A percentile compares a stretch with the other conserved stretches of the same genome.
These are phyloP conservation scores for Arthrobotrys conoides DNA, from an alignment of 2,329 filamentous ascomycete genomes.

Conservation along the genomic window DNA sequence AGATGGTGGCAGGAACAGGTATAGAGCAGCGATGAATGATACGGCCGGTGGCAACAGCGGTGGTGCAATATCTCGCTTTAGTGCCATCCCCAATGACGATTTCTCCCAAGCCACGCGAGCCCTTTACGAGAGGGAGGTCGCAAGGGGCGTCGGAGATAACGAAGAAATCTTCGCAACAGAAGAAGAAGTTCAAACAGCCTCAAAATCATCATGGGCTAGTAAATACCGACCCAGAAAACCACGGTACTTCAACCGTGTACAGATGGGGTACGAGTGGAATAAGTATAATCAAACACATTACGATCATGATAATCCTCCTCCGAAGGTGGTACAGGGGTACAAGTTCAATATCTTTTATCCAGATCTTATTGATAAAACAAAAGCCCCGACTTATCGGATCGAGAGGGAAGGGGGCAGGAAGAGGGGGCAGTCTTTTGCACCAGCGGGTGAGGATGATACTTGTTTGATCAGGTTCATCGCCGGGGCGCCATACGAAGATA, in stretches of 20 bases:
- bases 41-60: conserved; percentile 55
- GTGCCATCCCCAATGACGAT: conserved; percentile 79
- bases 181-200: conserved; percentile 77
- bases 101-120: conserved; percentile 89
- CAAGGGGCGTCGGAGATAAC: conserved; percentile 89
- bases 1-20: conserved; percentile 65
- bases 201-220: conserved; percentile 82
- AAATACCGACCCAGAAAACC: conserved; percentile 93
- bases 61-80: conserved; percentile 74
- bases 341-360: conserved; percentile 99
- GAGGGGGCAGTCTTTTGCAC: conserved; percentile 90
- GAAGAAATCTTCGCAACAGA: conserved; percentile 96
- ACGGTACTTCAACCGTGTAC: conserved; percentile 95
- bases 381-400: conserved; percentile 95
- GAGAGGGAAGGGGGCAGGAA: conserved; percentile 91
- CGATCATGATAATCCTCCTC: conserved; percentile 96
- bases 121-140: conserved; percentile 91
- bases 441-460: conserved; percentile 95
- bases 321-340: conserved; percentile 98
- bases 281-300: conserved; percentile 99
- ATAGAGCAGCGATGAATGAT: conserved; percentile 49
- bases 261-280: conserved; percentile 99
- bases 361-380: conserved; percentile 93
- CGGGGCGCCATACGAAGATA: conserved; percentile 94
- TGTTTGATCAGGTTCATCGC: conserved; percentile 96